Evolutionary conservation across 495 filamentous ascomycete species (phyloP).

Genomic region (Neurospora sp.): DNA sequence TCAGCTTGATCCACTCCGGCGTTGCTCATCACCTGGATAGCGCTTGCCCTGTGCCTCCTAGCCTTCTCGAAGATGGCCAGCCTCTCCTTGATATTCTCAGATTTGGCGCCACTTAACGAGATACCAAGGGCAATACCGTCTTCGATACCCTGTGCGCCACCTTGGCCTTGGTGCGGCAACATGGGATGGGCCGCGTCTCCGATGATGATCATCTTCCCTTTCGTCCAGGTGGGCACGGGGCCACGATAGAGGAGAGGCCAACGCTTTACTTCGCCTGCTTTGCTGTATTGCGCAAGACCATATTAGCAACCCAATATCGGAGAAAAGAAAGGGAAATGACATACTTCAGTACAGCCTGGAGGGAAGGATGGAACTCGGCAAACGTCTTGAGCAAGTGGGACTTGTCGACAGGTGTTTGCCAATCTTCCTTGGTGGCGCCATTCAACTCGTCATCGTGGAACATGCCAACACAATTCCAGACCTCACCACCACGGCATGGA

Average conservation of each 20-base stretch:
- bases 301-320: not conserved
- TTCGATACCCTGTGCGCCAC: conserved; percentile 38
- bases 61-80: conserved; percentile 43
- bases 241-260: conserved; percentile 35
- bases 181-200: conserved; percentile 44
- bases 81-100: conserved; percentile 29
- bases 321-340: not conserved
- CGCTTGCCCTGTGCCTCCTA: conserved; percentile 40
- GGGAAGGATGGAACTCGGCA: conserved; percentile 14
- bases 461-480: conserved; percentile 37
- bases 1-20: conserved; percentile 17
- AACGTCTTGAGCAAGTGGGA: conserved; percentile 14
- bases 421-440: conserved; percentile 18
- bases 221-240: conserved; percentile 26
- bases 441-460: conserved; percentile 20
- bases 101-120: conserved; percentile 14
- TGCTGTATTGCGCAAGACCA: conserved; percentile 2
- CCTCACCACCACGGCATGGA: conserved; percentile 34
- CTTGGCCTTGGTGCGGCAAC: conserved; percentile 42
- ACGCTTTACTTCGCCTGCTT: conserved; percentile 32
- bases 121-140: conserved; percentile 34
- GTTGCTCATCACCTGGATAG: conserved; percentile 40
- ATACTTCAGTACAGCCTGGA: conserved; percentile 18
- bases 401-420: conserved; percentile 22
- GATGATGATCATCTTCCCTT: conserved; percentile 31